Evolutionary conservation across 139 green algal genomes (phyloP).

Genomic region (Diplosphaera chodatii): DNA sequence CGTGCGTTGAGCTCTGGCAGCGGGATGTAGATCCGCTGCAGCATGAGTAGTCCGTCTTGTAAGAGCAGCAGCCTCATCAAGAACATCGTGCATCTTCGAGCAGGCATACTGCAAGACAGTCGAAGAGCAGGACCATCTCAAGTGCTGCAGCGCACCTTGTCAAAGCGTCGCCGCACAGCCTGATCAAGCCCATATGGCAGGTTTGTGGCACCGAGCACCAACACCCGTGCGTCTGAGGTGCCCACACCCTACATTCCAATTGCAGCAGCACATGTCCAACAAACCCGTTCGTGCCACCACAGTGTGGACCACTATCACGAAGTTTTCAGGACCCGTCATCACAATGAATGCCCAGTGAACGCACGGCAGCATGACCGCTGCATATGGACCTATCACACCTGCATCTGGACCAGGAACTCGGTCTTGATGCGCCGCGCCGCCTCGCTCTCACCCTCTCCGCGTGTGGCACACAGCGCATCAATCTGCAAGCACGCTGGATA

Average conservation of each 20-base stretch:
- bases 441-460: slow-evolving; percentile 91
- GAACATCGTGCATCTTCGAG: too few relatives aligned
- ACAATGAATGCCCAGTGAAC: too few relatives aligned
- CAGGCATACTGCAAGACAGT: too few relatives aligned
- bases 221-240: slow-evolving; percentile 36
- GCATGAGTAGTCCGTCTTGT: slow-evolving; percentile 47
- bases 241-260: slow-evolving; percentile 36
- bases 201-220: slow-evolving; percentile 96
- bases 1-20: slow-evolving; percentile 85
- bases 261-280: too few relatives aligned
- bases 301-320: too few relatives aligned
- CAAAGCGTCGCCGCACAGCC: slow-evolving; percentile 80
- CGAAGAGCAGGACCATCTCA: too few relatives aligned
- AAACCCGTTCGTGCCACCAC: too few relatives aligned
- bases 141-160: slow-evolving; percentile 70
- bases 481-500: slow-evolving; percentile 42
- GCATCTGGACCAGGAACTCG: slow-evolving; percentile 97
- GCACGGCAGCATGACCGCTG: too few relatives aligned
- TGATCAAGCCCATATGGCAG: slow-evolving; percentile 94
- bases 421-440: slow-evolving; percentile 97
- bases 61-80: slow-evolving; percentile 43
- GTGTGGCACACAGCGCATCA: slow-evolving; percentile 76
- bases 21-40: slow-evolving; percentile 96
- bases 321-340: too few relatives aligned
- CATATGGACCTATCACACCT: too few relatives aligned